Evolutionary conservation across 495 filamentous ascomycete species (phyloP).

Genomic region (Talaromyces liani): DNA sequence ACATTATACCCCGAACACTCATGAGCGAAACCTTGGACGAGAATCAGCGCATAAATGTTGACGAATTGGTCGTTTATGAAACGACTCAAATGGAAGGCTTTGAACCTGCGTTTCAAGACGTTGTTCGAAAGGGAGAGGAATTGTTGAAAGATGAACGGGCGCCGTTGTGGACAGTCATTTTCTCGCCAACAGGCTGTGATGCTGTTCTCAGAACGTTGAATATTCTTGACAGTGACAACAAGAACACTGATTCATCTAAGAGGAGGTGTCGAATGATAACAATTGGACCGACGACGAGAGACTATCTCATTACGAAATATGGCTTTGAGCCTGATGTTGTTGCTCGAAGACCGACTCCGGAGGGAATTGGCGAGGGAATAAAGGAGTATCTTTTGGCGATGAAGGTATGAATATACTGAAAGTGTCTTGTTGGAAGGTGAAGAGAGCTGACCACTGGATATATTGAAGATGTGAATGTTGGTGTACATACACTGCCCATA

Average conservation of each 20-base stretch:
- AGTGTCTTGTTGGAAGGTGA: neutral
- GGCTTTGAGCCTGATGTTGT: conserved; percentile 74
- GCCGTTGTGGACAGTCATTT: conserved; percentile 77
- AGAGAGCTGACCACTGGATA: too few species aligned
- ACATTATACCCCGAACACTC: conserved; percentile 78
- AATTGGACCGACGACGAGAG: conserved; percentile 90
- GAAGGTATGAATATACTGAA: neutral
- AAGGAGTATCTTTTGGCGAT: conserved; percentile 2
- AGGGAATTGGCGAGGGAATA: conserved; percentile 70
- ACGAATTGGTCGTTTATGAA: conserved; percentile 79
- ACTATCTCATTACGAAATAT: conserved; percentile 59
- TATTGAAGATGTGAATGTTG: too few species aligned
- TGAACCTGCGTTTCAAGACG: conserved; percentile 48
- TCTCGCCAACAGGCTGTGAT: conserved; percentile 84
- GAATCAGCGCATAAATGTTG: conserved; percentile 48
- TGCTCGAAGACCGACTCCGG: conserved; percentile 72
- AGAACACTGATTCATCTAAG: neutral
- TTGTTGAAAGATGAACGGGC: conserved; percentile 8
- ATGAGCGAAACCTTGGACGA: conserved; percentile 40
- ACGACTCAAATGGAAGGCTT: conserved; percentile 75
- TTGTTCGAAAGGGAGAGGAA: conserved; percentile 23
- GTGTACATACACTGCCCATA: too few species aligned
- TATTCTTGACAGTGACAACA: neutral
- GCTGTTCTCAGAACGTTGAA: conserved; percentile 56
- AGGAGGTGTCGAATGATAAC: conserved; percentile 59